Conservation (phyloP, 805 yeast genomes). For the Lachancea sp. region DNA sequence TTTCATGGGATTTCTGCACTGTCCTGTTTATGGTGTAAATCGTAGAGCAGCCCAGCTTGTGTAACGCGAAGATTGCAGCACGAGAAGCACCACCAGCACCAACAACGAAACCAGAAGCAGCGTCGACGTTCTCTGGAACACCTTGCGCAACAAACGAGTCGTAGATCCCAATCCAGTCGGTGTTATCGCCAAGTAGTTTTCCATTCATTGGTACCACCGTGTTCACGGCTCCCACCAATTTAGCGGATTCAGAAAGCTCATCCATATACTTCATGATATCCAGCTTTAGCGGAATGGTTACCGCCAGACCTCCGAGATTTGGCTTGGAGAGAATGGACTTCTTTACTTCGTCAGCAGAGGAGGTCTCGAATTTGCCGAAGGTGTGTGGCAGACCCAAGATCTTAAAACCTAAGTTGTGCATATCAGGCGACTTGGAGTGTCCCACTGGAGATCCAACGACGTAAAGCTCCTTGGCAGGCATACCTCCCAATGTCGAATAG, state of each 20-base stretch:
- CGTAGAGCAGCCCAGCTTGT: constrained; percentile 65
- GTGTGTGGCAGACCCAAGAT: constrained; percentile 71
- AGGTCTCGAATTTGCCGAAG: constrained; percentile 64
- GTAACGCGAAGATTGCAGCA: constrained; percentile 86
- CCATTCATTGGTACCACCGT: constrained; percentile 60
- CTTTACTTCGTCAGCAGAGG: constrained; percentile 50
- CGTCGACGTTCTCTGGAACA: constrained; percentile 39
- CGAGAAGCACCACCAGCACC: constrained; percentile 99
- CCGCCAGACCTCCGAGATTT: constrained; percentile 86
- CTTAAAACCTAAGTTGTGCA: constrained; percentile 76
- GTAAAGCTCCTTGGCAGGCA: constrained; percentile 50
- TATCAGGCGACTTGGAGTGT: constrained; percentile 83
- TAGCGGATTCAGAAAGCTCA: constrained; percentile 69
- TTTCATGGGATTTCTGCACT: constrained; percentile 49
- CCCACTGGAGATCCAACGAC: constrained; percentile 76
- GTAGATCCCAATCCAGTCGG: constrained; percentile 90
- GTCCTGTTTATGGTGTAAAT: constrained; percentile 84
- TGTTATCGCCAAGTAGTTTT: constrained; percentile 72
- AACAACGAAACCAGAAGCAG: constrained; percentile 63
- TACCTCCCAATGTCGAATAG: constrained; percentile 56
- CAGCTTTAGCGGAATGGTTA: constrained; percentile 88
- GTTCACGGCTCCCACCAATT: constrained; percentile 87
- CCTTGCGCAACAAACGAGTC: constrained; percentile 62
- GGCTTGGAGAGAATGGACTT: constrained; percentile 42
- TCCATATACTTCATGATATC: constrained; percentile 64